These are phyloP conservation scores for Tillandsia leiboldiana DNA, from an alignment of 176 grass and related monocot species.

Conservation along the genomic window DNA sequence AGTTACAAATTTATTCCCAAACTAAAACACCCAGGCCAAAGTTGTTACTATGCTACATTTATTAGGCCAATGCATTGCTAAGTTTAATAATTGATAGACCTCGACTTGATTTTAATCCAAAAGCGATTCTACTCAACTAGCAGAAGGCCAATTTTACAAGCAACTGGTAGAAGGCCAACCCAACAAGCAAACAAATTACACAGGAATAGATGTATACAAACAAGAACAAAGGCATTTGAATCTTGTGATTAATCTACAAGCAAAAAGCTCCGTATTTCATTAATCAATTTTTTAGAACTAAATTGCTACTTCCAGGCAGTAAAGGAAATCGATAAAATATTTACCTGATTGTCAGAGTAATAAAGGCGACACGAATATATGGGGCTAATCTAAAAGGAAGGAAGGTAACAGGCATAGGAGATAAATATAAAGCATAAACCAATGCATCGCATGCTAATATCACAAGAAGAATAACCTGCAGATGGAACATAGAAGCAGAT, in stretches of 20 bases:
- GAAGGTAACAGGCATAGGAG: constrained; percentile 14
- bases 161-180: neutral
- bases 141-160: neutral
- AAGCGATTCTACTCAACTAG: neutral
- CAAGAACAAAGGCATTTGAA: neutral
- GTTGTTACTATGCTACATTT: no score
- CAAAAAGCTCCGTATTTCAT: constrained; percentile 1
- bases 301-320: neutral
- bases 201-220: no score
- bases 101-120: no score
- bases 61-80: no score
- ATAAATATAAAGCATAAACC: constrained; percentile 47
- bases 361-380: constrained; percentile 74
- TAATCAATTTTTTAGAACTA: constrained; percentile 10
- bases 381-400: constrained; percentile 82
- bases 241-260: neutral
- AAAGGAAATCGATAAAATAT: constrained; percentile 22
- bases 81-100: no score
- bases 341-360: constrained; percentile 76
- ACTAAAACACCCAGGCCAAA: no score
- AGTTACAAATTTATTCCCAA: no score
- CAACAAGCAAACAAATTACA: no score
- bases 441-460: constrained; percentile 76
- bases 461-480: constrained; percentile 80
- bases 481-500: constrained; percentile 25